phyloP scores from a whole-genome alignment of 2,329 filamentous ascomycete species.

The Akanthomyces muscarius region DNA sequence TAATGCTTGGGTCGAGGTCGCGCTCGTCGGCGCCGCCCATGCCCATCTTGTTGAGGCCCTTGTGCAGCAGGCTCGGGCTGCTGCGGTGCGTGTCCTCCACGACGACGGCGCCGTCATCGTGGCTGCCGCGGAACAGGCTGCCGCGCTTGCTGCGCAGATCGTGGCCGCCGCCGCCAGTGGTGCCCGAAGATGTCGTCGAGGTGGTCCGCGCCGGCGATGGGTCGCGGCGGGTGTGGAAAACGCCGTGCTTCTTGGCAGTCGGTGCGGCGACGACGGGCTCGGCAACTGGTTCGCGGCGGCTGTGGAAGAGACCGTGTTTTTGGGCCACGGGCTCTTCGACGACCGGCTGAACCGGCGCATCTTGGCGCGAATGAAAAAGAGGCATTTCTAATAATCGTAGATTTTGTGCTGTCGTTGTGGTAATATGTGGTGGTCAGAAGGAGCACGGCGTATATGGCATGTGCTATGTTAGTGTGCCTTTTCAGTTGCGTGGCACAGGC shows the following conservation, averaged over 20 bases:
- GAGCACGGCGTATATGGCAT: neutral
- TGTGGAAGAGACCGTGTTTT: constrained; percentile 37
- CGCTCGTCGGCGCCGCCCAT: constrained; percentile 37
- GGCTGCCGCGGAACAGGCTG: constrained; percentile 27
- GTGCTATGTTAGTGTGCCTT: neutral
- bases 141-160: constrained; percentile 21
- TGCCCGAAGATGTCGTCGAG: constrained; percentile 20
- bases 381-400: constrained; percentile 24
- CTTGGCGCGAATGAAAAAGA: constrained; percentile 29
- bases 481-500: neutral
- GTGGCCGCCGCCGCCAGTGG: neutral
- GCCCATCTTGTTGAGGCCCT: constrained; percentile 38
- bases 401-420: neutral
- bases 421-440: neutral
- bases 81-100: constrained; percentile 14
- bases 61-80: constrained; percentile 33
- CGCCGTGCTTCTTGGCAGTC: constrained; percentile 31
- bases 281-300: constrained; percentile 28
- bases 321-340: constrained; percentile 29
- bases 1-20: constrained; percentile 57
- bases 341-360: constrained; percentile 31
- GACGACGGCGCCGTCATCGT: constrained; percentile 24
- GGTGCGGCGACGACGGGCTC: constrained; percentile 33
- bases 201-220: constrained; percentile 28
- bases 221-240: constrained; percentile 34